Evolutionary conservation across 1,139 yeast genomes (phyloP).

Genomic region (Yamadazyma atmosphaerica): DNA sequence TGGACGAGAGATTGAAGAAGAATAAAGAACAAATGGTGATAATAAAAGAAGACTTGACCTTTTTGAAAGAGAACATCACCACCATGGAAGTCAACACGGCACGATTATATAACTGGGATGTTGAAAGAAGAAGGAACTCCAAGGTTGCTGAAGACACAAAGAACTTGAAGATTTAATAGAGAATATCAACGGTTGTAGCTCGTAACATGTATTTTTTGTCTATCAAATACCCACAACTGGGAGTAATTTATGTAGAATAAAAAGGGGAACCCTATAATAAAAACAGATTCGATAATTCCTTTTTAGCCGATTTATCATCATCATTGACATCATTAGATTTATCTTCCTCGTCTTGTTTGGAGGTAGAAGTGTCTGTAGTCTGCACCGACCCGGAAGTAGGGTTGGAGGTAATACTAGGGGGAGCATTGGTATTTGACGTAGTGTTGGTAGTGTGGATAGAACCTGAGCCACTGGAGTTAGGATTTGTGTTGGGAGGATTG

Average conservation of each 20-base stretch:
- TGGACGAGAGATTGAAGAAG: slow-evolving; percentile 59
- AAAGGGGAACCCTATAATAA: slow-evolving; percentile 9
- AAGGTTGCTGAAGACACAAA: slow-evolving; percentile 39
- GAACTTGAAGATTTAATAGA: slow-evolving; percentile 15
- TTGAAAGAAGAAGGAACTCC: slow-evolving; percentile 66
- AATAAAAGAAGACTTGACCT: slow-evolving; percentile 85
- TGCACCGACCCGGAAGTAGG: background rate
- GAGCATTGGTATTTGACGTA: background rate
- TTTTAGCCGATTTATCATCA: slow-evolving; percentile 7
- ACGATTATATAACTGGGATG: slow-evolving; percentile 94
- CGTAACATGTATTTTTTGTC: background rate
- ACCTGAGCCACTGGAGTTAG: background rate
- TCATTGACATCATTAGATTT: slow-evolving; percentile 3
- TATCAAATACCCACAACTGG: too few relatives aligned
- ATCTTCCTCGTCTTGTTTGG: slow-evolving; percentile 1
- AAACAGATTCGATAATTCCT: slow-evolving; percentile 13
- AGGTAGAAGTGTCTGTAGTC: background rate
- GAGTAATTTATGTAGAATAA: too few relatives aligned
- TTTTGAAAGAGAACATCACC: slow-evolving; percentile 87
- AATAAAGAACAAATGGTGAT: slow-evolving; percentile 60
- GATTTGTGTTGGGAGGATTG: slow-evolving; percentile 1
- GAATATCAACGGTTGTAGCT: background rate
- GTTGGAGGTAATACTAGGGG: slow-evolving; percentile 1
- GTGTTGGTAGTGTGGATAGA: background rate
- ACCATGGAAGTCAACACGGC: slow-evolving; percentile 98